Conservation (phyloP, 2,329 filamentous ascomycete genomes). For the Neofusicoccum ribis region DNA sequence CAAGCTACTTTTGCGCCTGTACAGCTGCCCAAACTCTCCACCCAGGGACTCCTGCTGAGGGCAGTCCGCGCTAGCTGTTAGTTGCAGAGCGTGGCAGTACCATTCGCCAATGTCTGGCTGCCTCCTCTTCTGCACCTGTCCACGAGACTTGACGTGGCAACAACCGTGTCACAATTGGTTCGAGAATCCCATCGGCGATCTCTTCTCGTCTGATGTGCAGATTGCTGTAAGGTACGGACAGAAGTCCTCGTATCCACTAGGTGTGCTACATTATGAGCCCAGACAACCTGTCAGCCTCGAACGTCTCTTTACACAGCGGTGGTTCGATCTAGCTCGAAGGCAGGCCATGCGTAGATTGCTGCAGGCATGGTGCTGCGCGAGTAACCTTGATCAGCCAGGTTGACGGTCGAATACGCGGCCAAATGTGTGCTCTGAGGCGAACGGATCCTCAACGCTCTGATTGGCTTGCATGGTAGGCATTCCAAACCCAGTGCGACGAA, state of each 20-base stretch:
- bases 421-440: not conserved
- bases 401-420: not conserved
- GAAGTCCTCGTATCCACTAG: not conserved
- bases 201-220: conserved; percentile 1
- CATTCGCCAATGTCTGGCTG: conserved; percentile 5
- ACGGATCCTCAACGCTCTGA: not conserved
- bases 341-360: too few relatives aligned
- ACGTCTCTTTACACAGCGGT: not conserved
- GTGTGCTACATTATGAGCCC: not conserved
- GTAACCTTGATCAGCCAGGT: not conserved
- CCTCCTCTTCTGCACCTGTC: conserved; percentile 1
- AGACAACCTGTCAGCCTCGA: not conserved
- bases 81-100: not conserved
- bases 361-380: not conserved
- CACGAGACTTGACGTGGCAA: conserved; percentile 8
- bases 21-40: too few relatives aligned
- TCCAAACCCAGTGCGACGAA: not conserved
- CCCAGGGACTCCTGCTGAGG: too few relatives aligned
- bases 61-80: too few relatives aligned
- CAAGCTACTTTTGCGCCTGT: too few relatives aligned
- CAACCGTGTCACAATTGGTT: not conserved
- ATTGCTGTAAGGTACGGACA: conserved; percentile 10
- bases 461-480: not conserved
- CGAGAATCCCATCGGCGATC: not conserved
- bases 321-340: not conserved